Evolutionary conservation across 192 early-diverging fungal genomes (phyloP), one percentile per base, ranked within the genome.

Genomic region (Podila epicladia): DNA sequence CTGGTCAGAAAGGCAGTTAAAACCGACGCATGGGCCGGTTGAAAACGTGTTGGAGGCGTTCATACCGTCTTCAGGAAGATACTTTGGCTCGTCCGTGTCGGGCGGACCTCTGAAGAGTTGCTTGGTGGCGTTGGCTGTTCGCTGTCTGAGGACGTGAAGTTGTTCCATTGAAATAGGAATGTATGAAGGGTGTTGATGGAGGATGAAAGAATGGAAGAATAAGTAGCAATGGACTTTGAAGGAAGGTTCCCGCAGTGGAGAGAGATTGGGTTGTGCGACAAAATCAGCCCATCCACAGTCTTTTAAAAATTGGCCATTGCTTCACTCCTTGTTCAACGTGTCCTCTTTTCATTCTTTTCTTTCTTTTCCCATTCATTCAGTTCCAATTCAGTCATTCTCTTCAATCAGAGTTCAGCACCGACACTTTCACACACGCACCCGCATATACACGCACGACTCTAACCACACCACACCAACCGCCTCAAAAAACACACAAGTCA

Each of bases 51-150:
- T 28, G 17, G 17, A 33, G n/a, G 31, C 35, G 5, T 9, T 35
- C 19, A 5, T 55, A 80, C 77, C 77, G 19, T 80, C 77, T 55
- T 80, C 77, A 5, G 62, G 24, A 51, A 80, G 33, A 48, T 69
- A 80, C 28, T 80, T 66, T 32, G 62, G 53, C 31, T 64, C 71
- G 51, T 69, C 66, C 5, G 49, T 19, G 1, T 31, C 3, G 3
- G 29, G 55, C 6, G 62, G 71, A 1, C 62, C 57, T 26, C 45
- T 51, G 45, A 80, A 80, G 22, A 73, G 77, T 4, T 57, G 35
- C 26, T 45, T 72, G 45, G 71, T 62, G 62, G 65, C 38, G 66
- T 51, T 69, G 28, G 38, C 58, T 8, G 65, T 64, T 22, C 62
- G 29, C 19, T 72, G 53, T 55, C 53, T 64, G 50, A 72, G 70